Evolutionary conservation across 2,329 filamentous ascomycete species (phyloP), one percentile per base, ranked within the genome.

Genomic region (Arthrobotrys sinensis): DNA sequence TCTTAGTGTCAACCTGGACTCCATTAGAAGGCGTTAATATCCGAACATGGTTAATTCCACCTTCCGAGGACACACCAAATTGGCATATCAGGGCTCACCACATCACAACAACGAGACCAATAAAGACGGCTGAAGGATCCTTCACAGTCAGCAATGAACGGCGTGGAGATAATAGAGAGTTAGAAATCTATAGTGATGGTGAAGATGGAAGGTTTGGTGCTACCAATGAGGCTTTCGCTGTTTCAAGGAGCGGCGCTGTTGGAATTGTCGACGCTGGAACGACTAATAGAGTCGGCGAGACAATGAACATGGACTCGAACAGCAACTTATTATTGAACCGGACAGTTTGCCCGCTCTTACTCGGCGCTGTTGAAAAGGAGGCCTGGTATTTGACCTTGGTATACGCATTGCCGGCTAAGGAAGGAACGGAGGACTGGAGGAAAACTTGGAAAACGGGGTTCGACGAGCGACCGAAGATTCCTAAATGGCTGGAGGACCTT

Each of bases 221-320:
- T 12, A 53, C 70, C 3, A 79, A 78, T 3, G 80, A 82, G 67
- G 83, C 85, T 3, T 82, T 88, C 46, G 85, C 85, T 0, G 85
- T 87, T 2, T 87, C 87, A 0, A 82, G 84, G 2, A 87, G 85
- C 10, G 87, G 88, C 0, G 87, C 85, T 21, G 87, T 88, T 0
- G 88, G 88, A 0, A 87, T 88, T 11, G 83, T 84, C 3, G 87
- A 88, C 69, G 81, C 83, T 4, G 48, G 70, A 6, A 19, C 69
- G n/a, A 81, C 77, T 19, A 78, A 82, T 11, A 86, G 91, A 19
- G 84, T 84, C 67, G 92, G 91, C 2, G 90, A 88, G 82, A 86
- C 93, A 28, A 89, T 94, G 57, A 90, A 93, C 72, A 91, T 91
- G 10, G 92, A 94, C 83, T 91, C 92, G 5, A 94, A 94, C 85